Evolutionary conservation across 129 eudicot species (phyloP).

Genomic region (Calendula officinalis): DNA sequence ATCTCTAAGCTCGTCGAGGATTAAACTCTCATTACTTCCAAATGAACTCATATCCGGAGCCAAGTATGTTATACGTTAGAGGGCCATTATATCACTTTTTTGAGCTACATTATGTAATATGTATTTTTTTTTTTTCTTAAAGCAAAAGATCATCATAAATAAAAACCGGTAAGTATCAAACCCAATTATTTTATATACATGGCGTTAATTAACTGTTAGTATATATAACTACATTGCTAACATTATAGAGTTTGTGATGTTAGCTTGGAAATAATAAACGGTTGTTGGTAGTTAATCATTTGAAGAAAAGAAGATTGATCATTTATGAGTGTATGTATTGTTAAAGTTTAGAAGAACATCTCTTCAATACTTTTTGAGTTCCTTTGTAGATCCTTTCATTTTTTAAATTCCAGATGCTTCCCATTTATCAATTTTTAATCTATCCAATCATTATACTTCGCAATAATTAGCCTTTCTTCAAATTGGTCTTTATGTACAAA

Average conservation of each 20-base stretch:
- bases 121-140: too few relatives aligned
- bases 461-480: not conserved
- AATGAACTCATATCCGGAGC: too few relatives aligned
- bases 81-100: too few relatives aligned
- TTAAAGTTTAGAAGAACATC: slow-evolving; percentile 16
- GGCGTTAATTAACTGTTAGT: too few relatives aligned
- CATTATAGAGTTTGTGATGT: not conserved
- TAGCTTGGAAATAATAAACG: slow-evolving; percentile 2
- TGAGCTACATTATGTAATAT: too few relatives aligned
- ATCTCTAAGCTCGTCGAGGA: too few relatives aligned
- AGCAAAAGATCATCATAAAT: too few relatives aligned
- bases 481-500: not conserved
- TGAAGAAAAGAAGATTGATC: not conserved
- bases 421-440: slow-evolving; percentile 5
- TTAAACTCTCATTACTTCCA: too few relatives aligned
- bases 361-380: slow-evolving; percentile 18
- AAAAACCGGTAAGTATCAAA: too few relatives aligned
- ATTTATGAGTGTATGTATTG: not conserved
- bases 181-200: too few relatives aligned
- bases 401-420: slow-evolving; percentile 6
- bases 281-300: slow-evolving; percentile 17
- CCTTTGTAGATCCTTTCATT: slow-evolving; percentile 10
- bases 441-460: slow-evolving; percentile 12
- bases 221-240: too few relatives aligned
- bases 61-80: too few relatives aligned